phyloP scores from a whole-genome alignment of 345 rosid genomes.

The Pistacia atlantica region DNA sequence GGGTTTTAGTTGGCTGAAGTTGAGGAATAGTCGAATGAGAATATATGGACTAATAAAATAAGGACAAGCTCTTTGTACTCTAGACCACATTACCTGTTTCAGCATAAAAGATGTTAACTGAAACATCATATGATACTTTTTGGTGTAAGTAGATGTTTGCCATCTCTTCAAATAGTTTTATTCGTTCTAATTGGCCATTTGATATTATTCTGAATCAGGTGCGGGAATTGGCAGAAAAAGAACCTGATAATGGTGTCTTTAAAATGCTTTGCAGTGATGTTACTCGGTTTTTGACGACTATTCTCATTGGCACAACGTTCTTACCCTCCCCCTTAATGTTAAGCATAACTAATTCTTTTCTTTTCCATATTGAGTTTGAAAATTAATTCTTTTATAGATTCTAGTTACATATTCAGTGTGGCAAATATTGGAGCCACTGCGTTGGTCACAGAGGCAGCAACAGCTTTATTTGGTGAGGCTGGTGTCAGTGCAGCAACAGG shows the following conservation, averaged over 20 bases:
- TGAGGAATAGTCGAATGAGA: background rate
- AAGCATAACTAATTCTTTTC: conserved; percentile 15
- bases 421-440: conserved; percentile 99
- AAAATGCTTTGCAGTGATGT: conserved; percentile 95
- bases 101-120: too few species aligned
- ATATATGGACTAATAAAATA: background rate
- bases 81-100: background rate
- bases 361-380: conserved; percentile 29
- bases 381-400: conserved; percentile 32
- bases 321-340: conserved; percentile 26
- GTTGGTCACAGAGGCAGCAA: conserved; percentile 96
- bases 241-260: conserved; percentile 88
- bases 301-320: conserved; percentile 99
- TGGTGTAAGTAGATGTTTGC: too few species aligned
- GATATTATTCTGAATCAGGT: too few species aligned
- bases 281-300: conserved; percentile 96
- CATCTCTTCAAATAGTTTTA: too few species aligned
- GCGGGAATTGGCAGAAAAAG: conserved; percentile 88
- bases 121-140: too few species aligned
- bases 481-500: conserved; percentile 99
- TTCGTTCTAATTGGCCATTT: too few species aligned
- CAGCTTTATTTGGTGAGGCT: conserved; percentile 98
- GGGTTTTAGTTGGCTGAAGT: background rate
- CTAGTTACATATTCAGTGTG: conserved; percentile 40
- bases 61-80: background rate